These are phyloP conservation scores for Breviolum minutum DNA, from an alignment of 73 alveolate species.

Conservation along the genomic window DNA sequence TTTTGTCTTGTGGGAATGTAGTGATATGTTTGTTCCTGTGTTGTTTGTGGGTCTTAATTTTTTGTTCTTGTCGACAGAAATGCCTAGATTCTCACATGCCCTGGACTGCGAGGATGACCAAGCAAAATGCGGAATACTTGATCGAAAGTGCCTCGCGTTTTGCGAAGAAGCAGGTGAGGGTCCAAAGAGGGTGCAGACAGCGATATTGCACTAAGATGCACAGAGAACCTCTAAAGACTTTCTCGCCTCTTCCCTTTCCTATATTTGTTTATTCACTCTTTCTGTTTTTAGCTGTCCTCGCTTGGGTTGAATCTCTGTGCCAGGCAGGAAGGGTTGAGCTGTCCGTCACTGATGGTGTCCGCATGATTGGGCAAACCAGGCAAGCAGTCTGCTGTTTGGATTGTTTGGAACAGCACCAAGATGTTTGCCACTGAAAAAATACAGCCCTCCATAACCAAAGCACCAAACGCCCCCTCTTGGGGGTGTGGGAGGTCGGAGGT, in stretches of 20 bases:
- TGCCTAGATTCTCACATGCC: no score
- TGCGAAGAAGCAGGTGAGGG: constrained; percentile 53
- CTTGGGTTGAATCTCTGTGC: background rate
- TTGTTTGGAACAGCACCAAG: no score
- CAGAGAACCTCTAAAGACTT: background rate
- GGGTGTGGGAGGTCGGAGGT: no score
- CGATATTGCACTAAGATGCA: background rate
- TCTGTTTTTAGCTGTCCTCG: no score
- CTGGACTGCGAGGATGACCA: constrained; percentile 51
- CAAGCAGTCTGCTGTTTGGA: background rate
- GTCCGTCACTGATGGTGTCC: constrained; percentile 73
- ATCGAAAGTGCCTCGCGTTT: constrained; percentile 42
- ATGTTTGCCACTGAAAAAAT: no score
- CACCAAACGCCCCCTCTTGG: no score
- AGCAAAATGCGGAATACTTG: constrained; percentile 82
- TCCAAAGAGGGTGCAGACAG: background rate
- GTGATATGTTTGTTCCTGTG: no score
- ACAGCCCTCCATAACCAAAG: no score
- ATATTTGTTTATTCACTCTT: background rate
- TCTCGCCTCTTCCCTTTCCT: background rate
- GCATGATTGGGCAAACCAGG: constrained; percentile 90
- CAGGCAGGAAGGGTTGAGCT: constrained; percentile 62
- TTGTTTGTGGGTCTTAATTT: no score
- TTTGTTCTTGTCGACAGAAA: no score
- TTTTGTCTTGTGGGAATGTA: no score